phyloP scores from a whole-genome alignment of 129 eudicot species.

The Mikania micrantha region DNA sequence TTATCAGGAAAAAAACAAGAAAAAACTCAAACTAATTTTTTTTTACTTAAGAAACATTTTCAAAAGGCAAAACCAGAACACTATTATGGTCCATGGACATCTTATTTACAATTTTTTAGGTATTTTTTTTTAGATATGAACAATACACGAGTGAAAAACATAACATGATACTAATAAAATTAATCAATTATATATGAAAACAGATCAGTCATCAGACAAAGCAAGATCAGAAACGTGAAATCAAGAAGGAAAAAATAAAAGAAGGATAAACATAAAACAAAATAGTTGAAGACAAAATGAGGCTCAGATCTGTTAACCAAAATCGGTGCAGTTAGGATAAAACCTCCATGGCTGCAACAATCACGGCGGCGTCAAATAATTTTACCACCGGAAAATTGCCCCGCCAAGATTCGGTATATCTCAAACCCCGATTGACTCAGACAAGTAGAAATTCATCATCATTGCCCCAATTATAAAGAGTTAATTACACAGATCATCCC shows the following conservation, averaged over 20 bases:
- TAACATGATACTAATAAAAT: too few species aligned
- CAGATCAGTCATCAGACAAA: background rate
- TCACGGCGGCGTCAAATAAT: background rate
- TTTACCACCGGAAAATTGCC: background rate
- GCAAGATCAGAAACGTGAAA: background rate
- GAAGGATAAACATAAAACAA: too few species aligned
- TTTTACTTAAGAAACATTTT: too few species aligned
- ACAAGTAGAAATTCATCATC: background rate
- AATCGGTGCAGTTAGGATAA: background rate
- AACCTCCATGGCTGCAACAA: conserved; percentile 6
- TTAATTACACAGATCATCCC: background rate
- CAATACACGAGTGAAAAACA: too few species aligned
- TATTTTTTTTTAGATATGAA: too few species aligned
- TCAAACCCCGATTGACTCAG: conserved; percentile 2
- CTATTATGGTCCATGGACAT: too few species aligned
- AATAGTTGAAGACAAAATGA: background rate
- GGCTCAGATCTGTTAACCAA: background rate
- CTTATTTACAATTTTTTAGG: too few species aligned
- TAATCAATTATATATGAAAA: background rate
- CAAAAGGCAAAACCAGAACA: too few species aligned
- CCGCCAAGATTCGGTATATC: background rate
- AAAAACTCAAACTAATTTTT: too few species aligned
- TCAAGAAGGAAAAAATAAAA: background rate
- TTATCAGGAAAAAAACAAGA: too few species aligned
- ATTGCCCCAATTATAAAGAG: background rate